Percentiles rank a stretch among this genome's conserved stretches.
phyloP scores from a whole-genome alignment of 1,139 yeast genomes.

The Lipomyces yarrowii region DNA sequence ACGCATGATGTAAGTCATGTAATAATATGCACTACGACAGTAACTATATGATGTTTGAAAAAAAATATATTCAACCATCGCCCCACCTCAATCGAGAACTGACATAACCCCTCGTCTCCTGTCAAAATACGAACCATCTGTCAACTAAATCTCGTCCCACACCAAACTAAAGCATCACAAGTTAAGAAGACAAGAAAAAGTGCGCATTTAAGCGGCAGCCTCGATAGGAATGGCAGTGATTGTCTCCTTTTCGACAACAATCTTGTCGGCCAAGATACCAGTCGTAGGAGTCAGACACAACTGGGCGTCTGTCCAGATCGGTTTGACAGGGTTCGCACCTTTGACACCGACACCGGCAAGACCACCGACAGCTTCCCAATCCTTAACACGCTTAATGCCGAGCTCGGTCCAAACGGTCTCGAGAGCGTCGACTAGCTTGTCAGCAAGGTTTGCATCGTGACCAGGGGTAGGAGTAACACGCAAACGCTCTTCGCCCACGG shows the following conservation, averaged over 20 bases:
- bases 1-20: not conserved
- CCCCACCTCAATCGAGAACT: not conserved
- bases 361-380: slow-evolving; percentile 83
- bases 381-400: slow-evolving; percentile 69
- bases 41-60: not conserved
- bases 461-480: slow-evolving; percentile 99
- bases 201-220: slow-evolving; percentile 22
- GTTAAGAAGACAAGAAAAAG: not conserved
- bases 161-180: not conserved
- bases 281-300: slow-evolving; percentile 40
- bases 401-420: slow-evolving; percentile 79
- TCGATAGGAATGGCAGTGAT: slow-evolving; percentile 13
- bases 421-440: slow-evolving; percentile 73
- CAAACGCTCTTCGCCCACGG: slow-evolving; percentile 92
- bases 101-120: not conserved
- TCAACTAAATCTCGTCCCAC: no score
- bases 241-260: slow-evolving; percentile 14
- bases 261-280: not conserved
- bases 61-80: not conserved
- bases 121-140: not conserved
- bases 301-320: slow-evolving; percentile 85
- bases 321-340: slow-evolving; percentile 48
- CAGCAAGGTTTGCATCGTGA: slow-evolving; percentile 75
- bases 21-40: not conserved
- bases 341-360: slow-evolving; percentile 82